Evolutionary conservation across 2,329 filamentous ascomycete species (phyloP).

Genomic region (Lasiodiplodia gonubiensis): DNA sequence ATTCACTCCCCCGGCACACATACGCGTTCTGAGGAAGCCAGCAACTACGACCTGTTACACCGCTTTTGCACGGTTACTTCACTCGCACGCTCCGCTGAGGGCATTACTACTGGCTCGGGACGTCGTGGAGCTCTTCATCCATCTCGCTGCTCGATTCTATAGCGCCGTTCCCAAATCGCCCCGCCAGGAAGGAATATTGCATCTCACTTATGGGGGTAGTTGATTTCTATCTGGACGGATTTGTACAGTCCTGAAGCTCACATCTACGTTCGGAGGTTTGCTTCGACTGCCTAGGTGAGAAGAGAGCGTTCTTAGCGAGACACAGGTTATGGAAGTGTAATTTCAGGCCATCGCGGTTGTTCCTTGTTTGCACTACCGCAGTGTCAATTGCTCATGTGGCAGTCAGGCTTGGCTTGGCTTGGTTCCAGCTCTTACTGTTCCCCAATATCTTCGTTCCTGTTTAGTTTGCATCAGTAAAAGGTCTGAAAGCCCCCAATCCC

Average conservation of each 20-base stretch:
- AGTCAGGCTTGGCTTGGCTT: not conserved
- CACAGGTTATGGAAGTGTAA: not conserved
- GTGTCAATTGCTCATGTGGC: not conserved
- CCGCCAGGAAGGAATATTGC: too few species aligned
- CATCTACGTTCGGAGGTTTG: too few species aligned
- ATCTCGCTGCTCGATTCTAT: conserved; percentile 19
- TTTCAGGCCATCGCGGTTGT: not conserved
- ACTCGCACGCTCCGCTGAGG: not conserved
- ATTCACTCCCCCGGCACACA: not conserved
- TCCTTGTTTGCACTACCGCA: not conserved
- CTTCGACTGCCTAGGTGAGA: too few species aligned
- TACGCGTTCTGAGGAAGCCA: not conserved
- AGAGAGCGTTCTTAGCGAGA: too few species aligned
- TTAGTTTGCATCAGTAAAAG: conserved; percentile 9
- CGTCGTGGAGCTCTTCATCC: not conserved
- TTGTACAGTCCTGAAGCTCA: too few species aligned
- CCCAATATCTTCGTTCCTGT: conserved; percentile 44
- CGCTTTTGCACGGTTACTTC: not conserved
- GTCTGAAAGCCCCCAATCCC: not conserved
- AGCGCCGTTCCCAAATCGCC: not conserved
- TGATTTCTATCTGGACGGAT: too few species aligned
- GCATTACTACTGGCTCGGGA: not conserved
- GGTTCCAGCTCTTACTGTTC: conserved; percentile 31
- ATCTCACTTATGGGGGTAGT: too few species aligned
- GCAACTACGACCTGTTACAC: not conserved